Evolutionary conservation across 1,139 yeast genomes (phyloP).

Genomic region (Candida sp.): DNA sequence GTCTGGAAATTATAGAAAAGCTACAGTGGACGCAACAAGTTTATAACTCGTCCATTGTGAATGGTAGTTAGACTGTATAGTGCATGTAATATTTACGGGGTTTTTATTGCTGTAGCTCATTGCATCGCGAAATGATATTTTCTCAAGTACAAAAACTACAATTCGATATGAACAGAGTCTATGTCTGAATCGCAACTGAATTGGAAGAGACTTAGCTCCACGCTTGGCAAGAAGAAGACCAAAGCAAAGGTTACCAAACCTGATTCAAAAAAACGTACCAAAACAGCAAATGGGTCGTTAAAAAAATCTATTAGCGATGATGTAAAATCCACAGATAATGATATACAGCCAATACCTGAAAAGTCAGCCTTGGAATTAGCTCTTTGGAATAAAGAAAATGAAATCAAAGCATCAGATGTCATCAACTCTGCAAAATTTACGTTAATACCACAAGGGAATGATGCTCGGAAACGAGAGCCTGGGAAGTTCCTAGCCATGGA

Average conservation of each 20-base stretch:
- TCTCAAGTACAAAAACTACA: neutral
- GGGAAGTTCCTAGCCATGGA: constrained; percentile 84
- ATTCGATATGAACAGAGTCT: neutral
- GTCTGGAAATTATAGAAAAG: constrained; percentile 73
- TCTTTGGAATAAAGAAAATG: constrained; percentile 26
- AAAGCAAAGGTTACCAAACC: neutral
- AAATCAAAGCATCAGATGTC: constrained; percentile 15
- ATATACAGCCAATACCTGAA: neutral
- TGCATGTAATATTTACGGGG: neutral
- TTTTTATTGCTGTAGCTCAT: neutral
- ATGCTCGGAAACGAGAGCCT: constrained; percentile 31
- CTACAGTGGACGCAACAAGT: constrained; percentile 53
- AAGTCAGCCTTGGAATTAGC: constrained; percentile 20
- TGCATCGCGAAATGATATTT: constrained; percentile 2
- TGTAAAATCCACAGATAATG: constrained; percentile 5
- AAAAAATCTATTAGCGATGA: constrained; percentile 10
- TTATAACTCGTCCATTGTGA: constrained; percentile 22
- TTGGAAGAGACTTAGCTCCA: constrained; percentile 30
- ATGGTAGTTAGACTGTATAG: constrained; percentile 3
- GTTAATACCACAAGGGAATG: constrained; percentile 8
- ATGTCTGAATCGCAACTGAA: constrained; percentile 29
- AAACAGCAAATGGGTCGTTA: constrained; percentile 14
- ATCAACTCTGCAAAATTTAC: constrained; percentile 5
- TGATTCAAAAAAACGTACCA: constrained; percentile 2
- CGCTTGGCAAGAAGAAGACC: constrained; percentile 11